A percentile compares a stretch with the other conserved stretches of the same genome.
Conservation (phyloP, 352 stramenopile species). For the Globisporangium perplexum region DNA sequence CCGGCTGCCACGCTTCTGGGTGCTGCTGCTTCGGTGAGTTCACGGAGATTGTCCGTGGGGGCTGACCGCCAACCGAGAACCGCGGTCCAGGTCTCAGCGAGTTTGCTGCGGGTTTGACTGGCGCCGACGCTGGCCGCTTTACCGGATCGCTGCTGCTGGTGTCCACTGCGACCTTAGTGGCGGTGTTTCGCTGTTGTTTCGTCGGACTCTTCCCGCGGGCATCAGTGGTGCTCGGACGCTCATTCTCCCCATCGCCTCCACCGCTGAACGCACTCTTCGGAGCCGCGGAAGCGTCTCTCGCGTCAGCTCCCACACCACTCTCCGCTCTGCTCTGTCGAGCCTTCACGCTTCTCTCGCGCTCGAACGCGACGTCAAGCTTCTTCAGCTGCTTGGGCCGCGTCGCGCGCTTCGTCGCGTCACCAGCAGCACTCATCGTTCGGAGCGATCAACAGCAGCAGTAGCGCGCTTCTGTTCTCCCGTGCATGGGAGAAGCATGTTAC, state of each 20-base stretch:
- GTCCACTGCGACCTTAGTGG: conserved; percentile 3
- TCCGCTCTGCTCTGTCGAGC: not conserved
- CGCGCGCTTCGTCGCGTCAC: conserved; percentile 5
- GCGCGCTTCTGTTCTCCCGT: no score
- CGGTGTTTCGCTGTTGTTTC: conserved; percentile 6
- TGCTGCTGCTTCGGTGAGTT: not conserved
- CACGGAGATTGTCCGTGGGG: not conserved
- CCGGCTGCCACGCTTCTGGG: not conserved
- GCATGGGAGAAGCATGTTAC: no score
- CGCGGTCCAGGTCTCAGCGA: not conserved
- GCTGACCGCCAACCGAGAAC: not conserved
- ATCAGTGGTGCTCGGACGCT: not conserved
- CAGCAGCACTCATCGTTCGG: conserved; percentile 1
- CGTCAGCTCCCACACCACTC: no score
- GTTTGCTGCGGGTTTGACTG: conserved; percentile 1
- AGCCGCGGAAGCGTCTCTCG: no score
- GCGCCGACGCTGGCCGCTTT: conserved; percentile 6
- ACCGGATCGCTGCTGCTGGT: not conserved
- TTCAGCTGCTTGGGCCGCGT: conserved; percentile 11
- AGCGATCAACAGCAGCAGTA: no score
- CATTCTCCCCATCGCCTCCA: no score
- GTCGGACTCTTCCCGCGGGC: conserved; percentile 6
- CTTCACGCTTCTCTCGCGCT: conserved; percentile 16
- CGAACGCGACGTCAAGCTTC: conserved; percentile 25
- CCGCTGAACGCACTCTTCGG: no score